phyloP scores from a whole-genome alignment of 1,284 basidiomycete species.

The Earliella scabrosa region DNA sequence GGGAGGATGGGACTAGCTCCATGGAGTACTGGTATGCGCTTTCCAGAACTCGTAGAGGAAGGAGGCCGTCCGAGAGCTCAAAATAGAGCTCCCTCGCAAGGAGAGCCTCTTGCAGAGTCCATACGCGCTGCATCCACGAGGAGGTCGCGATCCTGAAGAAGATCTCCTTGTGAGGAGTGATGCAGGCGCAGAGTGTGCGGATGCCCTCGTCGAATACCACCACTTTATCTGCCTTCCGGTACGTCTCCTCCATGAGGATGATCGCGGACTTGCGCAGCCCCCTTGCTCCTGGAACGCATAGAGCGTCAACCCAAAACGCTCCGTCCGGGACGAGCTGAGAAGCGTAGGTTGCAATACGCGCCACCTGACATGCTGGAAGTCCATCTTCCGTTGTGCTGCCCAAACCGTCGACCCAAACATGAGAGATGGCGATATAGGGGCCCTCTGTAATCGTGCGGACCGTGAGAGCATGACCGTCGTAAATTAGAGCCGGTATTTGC shows the following conservation, averaged over 20 bases:
- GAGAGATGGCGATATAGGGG: slow-evolving; percentile 23
- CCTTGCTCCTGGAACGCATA: slow-evolving; percentile 15
- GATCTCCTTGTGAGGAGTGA: slow-evolving; percentile 7
- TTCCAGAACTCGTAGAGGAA: background rate
- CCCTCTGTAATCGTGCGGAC: background rate
- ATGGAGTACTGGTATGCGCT: background rate
- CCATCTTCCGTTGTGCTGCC: slow-evolving; percentile 24
- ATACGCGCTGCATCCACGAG: slow-evolving; percentile 23
- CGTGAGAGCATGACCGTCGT: background rate
- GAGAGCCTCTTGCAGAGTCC: slow-evolving; percentile 25
- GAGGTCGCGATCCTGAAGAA: slow-evolving; percentile 17
- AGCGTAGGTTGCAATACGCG: slow-evolving; percentile 13
- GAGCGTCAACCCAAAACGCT: slow-evolving; percentile 6
- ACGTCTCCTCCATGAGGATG: slow-evolving; percentile 18
- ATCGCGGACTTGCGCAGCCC: slow-evolving; percentile 12
- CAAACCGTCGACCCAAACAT: slow-evolving; percentile 27
- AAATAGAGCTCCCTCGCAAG: slow-evolving; percentile 1
- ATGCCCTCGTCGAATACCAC: slow-evolving; percentile 21
- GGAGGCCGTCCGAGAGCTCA: too few species aligned
- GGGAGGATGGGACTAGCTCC: background rate
- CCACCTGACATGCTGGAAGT: slow-evolving; percentile 17
- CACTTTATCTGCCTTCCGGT: slow-evolving; percentile 12
- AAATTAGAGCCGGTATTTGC: background rate
- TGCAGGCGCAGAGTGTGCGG: background rate
- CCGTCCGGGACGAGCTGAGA: background rate